phyloP scores from a whole-genome alignment of 192 early-diverging fungal species.

The Dissophora ornata region DNA sequence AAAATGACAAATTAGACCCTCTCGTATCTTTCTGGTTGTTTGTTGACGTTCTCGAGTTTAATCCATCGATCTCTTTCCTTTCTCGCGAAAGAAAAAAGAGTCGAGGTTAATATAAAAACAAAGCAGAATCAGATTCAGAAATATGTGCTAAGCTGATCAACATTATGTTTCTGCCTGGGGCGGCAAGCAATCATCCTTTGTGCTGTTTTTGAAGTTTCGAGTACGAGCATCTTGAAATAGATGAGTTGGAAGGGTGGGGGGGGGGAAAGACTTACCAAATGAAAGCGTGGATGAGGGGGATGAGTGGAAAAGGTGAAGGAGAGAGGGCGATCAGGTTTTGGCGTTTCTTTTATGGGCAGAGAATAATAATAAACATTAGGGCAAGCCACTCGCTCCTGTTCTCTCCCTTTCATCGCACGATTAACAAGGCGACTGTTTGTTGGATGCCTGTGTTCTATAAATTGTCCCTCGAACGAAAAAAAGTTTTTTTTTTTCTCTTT shows the following conservation, averaged over 20 bases:
- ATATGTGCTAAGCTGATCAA: constrained; percentile 37
- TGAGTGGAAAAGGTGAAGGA: too few relatives aligned
- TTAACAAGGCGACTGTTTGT: too few relatives aligned
- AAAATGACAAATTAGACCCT: too few relatives aligned
- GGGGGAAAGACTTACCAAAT: constrained; percentile 2
- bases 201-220: neutral
- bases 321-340: neutral
- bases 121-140: constrained; percentile 28
- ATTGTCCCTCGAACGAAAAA: too few relatives aligned
- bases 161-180: constrained; percentile 34
- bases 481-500: neutral
- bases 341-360: neutral
- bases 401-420: too few relatives aligned
- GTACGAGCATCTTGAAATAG: neutral
- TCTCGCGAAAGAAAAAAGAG: too few relatives aligned
- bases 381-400: too few relatives aligned
- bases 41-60: too few relatives aligned
- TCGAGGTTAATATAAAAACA: neutral
- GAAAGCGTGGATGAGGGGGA: neutral
- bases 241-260: too few relatives aligned
- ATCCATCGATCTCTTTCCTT: too few relatives aligned
- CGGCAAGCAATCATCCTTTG: constrained; percentile 31
- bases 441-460: too few relatives aligned
- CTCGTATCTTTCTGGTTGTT: too few relatives aligned
- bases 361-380: neutral